phyloP scores from a whole-genome alignment of 129 eudicot genomes.

The Pulicaria dysenterica region DNA sequence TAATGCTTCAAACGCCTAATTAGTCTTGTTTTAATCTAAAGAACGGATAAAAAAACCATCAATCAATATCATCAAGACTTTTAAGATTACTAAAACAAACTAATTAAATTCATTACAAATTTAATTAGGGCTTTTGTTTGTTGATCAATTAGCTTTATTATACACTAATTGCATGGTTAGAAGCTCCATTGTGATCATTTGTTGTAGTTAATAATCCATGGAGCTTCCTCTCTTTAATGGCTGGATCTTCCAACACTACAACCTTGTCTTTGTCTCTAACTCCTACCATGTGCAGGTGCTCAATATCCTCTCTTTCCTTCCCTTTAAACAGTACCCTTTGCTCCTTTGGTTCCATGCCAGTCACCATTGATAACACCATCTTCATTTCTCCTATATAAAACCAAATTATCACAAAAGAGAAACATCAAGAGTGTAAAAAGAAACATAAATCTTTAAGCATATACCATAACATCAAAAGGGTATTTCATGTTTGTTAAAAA shows the following conservation, averaged over 20 bases:
- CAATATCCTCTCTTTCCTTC: conserved; percentile 71
- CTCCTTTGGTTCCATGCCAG: conserved; percentile 64
- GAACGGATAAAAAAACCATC: conserved; percentile 20
- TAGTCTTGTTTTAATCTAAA: conserved; percentile 19
- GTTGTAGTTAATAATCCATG: conserved; percentile 35
- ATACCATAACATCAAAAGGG: not conserved
- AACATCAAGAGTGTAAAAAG: not conserved
- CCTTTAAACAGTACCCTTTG: conserved; percentile 79
- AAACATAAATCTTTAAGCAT: not conserved
- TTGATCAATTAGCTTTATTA: conserved; percentile 28
- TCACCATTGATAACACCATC: conserved; percentile 57
- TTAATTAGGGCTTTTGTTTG: conserved; percentile 14
- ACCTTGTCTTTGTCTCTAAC: conserved; percentile 75
- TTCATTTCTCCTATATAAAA: conserved; percentile 61
- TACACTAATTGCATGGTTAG: conserved; percentile 56
- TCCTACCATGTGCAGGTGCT: conserved; percentile 83
- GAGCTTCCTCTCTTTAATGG: conserved; percentile 65
- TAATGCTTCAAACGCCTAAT: not conserved
- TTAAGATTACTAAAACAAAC: not conserved
- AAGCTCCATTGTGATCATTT: conserved; percentile 42
- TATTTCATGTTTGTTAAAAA: conserved; percentile 1
- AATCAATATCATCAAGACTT: conserved; percentile 29
- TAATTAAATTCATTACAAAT: not conserved
- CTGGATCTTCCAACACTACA: conserved; percentile 74
- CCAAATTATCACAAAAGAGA: not conserved